Percentiles rank a stretch among this genome's conserved stretches.
Evolutionary conservation across 2,329 filamentous ascomycete species (phyloP).

Genomic region (Xylaria polymorpha): DNA sequence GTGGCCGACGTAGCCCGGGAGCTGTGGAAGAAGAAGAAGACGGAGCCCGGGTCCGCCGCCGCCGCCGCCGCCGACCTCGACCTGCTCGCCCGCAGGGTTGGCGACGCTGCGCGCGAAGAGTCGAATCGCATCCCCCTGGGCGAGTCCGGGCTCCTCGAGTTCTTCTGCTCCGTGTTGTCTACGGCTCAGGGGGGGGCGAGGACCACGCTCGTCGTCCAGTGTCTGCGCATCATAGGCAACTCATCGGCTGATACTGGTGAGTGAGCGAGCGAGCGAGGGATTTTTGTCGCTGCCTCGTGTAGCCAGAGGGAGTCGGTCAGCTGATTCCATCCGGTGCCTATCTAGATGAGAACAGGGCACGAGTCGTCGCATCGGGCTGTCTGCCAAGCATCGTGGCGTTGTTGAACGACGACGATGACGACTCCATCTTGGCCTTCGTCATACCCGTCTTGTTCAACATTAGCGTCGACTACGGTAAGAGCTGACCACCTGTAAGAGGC

Average conservation of each 20-base stretch:
- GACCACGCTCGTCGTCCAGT: slow-evolving; percentile 62
- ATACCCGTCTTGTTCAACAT: slow-evolving; percentile 73
- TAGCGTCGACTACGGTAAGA: slow-evolving; percentile 70
- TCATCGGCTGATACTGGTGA: slow-evolving; percentile 68
- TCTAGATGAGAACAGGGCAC: slow-evolving; percentile 68
- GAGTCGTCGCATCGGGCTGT: slow-evolving; percentile 62
- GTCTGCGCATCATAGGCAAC: slow-evolving; percentile 70
- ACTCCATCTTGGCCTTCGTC: slow-evolving; percentile 62
- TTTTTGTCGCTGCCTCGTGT: no score
- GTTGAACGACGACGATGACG: slow-evolving; percentile 59
- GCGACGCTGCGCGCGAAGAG: slow-evolving; percentile 66
- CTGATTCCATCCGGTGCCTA: slow-evolving; percentile 43
- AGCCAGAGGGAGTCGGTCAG: background rate
- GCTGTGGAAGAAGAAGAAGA: slow-evolving; percentile 52
- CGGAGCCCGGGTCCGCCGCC: slow-evolving; percentile 46
- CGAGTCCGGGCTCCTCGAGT: slow-evolving; percentile 67
- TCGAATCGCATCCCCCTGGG: slow-evolving; percentile 68
- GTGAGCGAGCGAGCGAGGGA: background rate
- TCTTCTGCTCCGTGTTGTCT: slow-evolving; percentile 60
- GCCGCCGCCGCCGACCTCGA: slow-evolving; percentile 55
- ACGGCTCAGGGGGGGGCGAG: slow-evolving; percentile 53
- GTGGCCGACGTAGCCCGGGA: slow-evolving; percentile 56
- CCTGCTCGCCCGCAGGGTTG: slow-evolving; percentile 62
- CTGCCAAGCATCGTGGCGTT: slow-evolving; percentile 61
- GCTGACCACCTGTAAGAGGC: background rate